Evolutionary conservation across 1,139 yeast genomes (phyloP), one percentile per base, ranked within the genome.

Genomic region (Hemisphaericaspora lyxosophila): DNA sequence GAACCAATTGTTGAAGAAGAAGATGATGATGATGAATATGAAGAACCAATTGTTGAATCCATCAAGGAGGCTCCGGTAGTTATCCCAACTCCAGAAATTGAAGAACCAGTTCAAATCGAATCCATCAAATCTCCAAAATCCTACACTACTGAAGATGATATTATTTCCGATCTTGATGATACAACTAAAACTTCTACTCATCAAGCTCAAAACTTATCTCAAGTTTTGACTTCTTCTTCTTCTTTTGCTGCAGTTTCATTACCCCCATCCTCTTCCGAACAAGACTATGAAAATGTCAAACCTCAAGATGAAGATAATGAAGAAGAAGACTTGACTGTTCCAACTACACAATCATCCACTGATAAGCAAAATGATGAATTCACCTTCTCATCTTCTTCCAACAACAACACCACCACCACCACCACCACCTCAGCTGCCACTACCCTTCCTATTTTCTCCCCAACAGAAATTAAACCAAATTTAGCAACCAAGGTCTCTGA

Each of bases 181-280:
- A 38, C 29, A 19, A 20, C 35, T 11, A 5, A 40, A 16, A 17
- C 34, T 18, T 17, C 35, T 20, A 23, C 23, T 12, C 32, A 30
- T 9, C 33, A 33, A 11, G 9, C 24, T 26, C 38, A 38, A 26
- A 25, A 34, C 14, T 41, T 43, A 24, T 36, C 45, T 26, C 64
- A 62, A 26, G 66, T 63, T 4, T 57, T 57, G 41, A 64, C 73
- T 2, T 47, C 66, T 2, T 53, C 57, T 6, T 67, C 73, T 1
- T 67, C 75, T 4, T 70, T 64, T 54, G 73, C 74, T 11, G 73
- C 73, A 6, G 67, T 70, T 16, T 66, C 73, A 9, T 42, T 45
- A n/a, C 49, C 48, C 18, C 47, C 48, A 18, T 32, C 37, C 9
- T 40, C 45, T 13, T 38, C 61, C 3, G 56, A 48, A 31, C 46